Base-by-base conservation (phyloP, 1,284 basidiomycete genomes). In the Ustilago crameri region DNA sequence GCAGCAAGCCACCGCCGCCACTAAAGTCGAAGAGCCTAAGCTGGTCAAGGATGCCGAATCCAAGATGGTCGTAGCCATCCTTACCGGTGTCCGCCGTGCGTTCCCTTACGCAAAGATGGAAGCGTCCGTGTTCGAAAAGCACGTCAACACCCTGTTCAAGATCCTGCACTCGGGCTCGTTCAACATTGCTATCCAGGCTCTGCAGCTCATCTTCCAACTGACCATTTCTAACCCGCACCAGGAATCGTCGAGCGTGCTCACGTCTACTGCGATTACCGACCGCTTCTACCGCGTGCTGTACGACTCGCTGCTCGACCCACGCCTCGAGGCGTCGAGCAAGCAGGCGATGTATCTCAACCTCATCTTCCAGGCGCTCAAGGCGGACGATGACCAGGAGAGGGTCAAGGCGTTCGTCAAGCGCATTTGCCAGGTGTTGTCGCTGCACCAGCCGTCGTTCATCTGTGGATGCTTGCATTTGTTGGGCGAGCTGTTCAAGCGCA, bases 261-360 rank as follows among this genome's bases (percentile, higher is more conserved):
- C 58, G 4, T 55, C 66, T 24, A 45, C 44, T 0, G 67, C 88
- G 3, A 84, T 90, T 15, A 62, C 65, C 12, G 74, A 78, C 38
- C 88, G 96, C 34, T 99, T 93, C 86, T 97, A 94, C 85, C 89
- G 93, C 46, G 90, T 93, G 0, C 86, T 99, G 0, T 98, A 98
- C 81, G 89, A 90, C 27, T 95, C 93, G 2, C 86, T 98, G 7
- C 88, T 91, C 35, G 95, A 99, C 79, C 85, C 87, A 0, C 90
- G 96, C 12, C 87, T 99, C 5, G 87, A 90, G 17, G 87, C 87
- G 1, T 93, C 93, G 17, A 92, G 91, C 27, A 98, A 98, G 83
- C 94, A 98, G 83, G 93, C 95, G 9, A 93, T 98, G 90, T 98
- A 97, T 84, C 88, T 99, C 72, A 98, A 98, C 83, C 85, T 99